Percentiles rank a stretch among this genome's conserved stretches.
Evolutionary conservation across 768 basidiomycete species (phyloP).

Genomic region (Pleurotus salmoneostramineus): DNA sequence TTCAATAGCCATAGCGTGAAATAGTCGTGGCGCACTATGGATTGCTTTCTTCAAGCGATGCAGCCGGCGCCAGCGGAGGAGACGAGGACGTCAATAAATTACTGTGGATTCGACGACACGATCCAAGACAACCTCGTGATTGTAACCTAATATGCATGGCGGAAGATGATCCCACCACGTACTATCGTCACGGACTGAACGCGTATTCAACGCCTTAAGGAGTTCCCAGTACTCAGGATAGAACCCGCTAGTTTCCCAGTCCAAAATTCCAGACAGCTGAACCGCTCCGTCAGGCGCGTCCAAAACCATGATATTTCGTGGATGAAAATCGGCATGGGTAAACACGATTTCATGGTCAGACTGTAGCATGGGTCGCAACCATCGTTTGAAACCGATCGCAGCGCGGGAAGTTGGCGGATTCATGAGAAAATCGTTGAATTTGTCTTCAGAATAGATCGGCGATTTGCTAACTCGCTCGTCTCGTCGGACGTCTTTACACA

Average conservation of each 20-base stretch:
- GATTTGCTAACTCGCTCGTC: not conserved
- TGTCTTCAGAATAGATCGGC: not conserved
- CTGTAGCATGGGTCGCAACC: not conserved
- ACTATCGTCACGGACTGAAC: not conserved
- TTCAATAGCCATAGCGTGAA: too few species aligned
- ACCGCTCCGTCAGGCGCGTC: not conserved
- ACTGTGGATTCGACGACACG: not conserved
- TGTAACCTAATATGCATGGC: not conserved
- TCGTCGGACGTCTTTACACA: not conserved
- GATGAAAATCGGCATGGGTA: not conserved
- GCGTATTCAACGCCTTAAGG: not conserved
- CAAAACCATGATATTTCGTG: not conserved
- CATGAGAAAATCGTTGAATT: not conserved
- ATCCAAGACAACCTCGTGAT: not conserved
- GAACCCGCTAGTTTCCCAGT: not conserved
- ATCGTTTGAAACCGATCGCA: not conserved
- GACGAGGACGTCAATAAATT: not conserved
- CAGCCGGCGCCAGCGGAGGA: too few species aligned
- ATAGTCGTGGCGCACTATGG: too few species aligned
- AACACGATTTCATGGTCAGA: not conserved
- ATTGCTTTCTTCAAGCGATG: too few species aligned
- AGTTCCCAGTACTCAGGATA: not conserved
- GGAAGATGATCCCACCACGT: not conserved
- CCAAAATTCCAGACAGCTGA: not conserved
- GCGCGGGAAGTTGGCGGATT: not conserved